Conservation (phyloP, 148 eudicot genomes). For the Rhododendron griersonianum region DNA sequence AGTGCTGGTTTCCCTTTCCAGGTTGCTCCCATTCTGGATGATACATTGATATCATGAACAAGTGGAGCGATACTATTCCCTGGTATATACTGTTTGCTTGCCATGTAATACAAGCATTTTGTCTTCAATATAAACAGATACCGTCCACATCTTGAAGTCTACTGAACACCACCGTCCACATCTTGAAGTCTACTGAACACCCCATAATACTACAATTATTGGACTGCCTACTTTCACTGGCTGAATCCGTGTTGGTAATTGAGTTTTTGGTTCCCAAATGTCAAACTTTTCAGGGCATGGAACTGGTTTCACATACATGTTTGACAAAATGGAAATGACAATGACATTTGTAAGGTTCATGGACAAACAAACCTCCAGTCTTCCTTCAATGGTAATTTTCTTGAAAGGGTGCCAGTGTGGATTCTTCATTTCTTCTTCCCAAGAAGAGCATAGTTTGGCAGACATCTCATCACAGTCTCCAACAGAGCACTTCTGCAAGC, state of each 20-base stretch:
- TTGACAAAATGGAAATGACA: not conserved
- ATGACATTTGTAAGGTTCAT: not conserved
- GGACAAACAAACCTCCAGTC: constrained; percentile 10
- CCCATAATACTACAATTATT: not conserved
- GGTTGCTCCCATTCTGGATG: not conserved
- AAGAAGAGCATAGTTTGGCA: constrained; percentile 18
- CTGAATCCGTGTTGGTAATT: not conserved
- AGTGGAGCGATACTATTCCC: not conserved
- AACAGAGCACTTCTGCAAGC: constrained; percentile 6
- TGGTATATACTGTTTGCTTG: not conserved
- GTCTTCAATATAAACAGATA: not conserved
- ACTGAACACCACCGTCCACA: not conserved
- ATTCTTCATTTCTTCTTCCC: constrained; percentile 23
- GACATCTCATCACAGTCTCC: constrained; percentile 19
- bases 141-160: not conserved
- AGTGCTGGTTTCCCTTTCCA: not conserved
- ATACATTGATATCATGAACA: not conserved
- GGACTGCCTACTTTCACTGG: not conserved
- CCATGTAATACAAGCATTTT: too few species aligned
- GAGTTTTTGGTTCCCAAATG: not conserved
- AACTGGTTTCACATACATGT: not conserved
- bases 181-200: not conserved
- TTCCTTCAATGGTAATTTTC: constrained; percentile 12
- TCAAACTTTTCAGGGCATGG: not conserved
- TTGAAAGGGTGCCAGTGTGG: constrained; percentile 27